Evolutionary conservation across 768 basidiomycete species (phyloP).

Genomic region (Termitomyces sp.): DNA sequence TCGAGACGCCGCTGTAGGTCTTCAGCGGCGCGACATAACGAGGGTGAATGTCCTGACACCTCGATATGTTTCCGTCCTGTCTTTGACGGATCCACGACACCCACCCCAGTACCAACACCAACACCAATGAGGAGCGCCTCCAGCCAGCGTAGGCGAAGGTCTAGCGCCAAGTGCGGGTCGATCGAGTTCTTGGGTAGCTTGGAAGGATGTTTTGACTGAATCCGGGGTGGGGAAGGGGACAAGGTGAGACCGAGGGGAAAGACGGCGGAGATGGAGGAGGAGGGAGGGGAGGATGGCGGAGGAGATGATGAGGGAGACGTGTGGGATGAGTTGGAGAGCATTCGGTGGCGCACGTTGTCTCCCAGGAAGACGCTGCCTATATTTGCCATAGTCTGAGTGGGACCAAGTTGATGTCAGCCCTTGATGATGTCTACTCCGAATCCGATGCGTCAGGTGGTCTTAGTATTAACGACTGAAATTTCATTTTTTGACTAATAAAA

Average conservation of each 20-base stretch:
- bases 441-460: no score
- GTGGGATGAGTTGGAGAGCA: slow-evolving; percentile 32
- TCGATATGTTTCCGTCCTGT: slow-evolving; percentile 30
- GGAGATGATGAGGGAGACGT: slow-evolving; percentile 31
- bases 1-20: slow-evolving; percentile 55
- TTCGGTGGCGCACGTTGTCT: slow-evolving; percentile 62
- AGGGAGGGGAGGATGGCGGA: slow-evolving; percentile 27
- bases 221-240: slow-evolving; percentile 9
- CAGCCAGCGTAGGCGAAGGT: slow-evolving; percentile 73
- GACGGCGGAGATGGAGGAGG: slow-evolving; percentile 29
- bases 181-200: slow-evolving; percentile 31
- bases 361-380: slow-evolving; percentile 82
- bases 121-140: slow-evolving; percentile 73
- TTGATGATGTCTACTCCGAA: not conserved
- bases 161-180: slow-evolving; percentile 63
- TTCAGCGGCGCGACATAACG: slow-evolving; percentile 52
- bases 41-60: slow-evolving; percentile 35
- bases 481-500: no score
- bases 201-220: not conserved
- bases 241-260: slow-evolving; percentile 18
- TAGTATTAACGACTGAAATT: no score
- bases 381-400: slow-evolving; percentile 19
- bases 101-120: not conserved
- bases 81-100: not conserved
- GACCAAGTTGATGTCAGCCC: not conserved